Base-by-base conservation (phyloP, 176 grass and related monocot genomes). In the Triticum dicoccoides region DNA sequence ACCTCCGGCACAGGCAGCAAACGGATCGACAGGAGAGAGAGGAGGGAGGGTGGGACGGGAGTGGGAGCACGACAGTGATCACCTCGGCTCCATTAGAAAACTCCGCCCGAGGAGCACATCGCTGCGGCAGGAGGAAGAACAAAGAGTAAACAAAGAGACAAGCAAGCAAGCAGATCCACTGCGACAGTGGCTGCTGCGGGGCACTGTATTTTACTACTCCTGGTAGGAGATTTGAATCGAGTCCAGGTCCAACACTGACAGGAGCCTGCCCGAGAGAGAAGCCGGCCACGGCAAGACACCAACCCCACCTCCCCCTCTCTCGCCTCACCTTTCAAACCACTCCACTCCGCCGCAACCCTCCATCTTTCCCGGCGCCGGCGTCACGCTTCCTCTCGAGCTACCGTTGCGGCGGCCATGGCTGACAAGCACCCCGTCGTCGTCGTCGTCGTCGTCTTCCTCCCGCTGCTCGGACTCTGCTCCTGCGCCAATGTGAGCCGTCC, bases 401-500 rank as follows among this genome's bases (percentile, higher is more conserved):
- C 71, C 30, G 21, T 47, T 33, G 51, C 49, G 0, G 38, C 9
- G 80, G 10, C 69, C 82, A 81, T 82, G 90, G 56, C 86, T 32
- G 4, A 78, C 66, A 39, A 72, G 24, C 77, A 58, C 17, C 1
- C 13, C 32, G 38, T 77, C 82, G 38, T 64, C 35, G 35, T 10
- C 84, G 70, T 10, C 82, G 38, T 65, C 84, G 70, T 80, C 61
- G 13, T 93, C 10, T 63, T 82, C 29, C 70, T 65, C 2, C 79
- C 86, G 17, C 42, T 92, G 34, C 82, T 96, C 65, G 65, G 56
- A 56, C 77, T 49, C 27, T 84, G 87, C 56, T 85, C 89, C 85
- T 92, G 88, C 30, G 67, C 88, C 90, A 98, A 98, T 86, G 96
- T 92, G 77, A 89, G 90, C 42, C 67, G 5, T 32, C 54, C 51